Conservation (phyloP, 2,329 filamentous ascomycete species). For the Diaporthe velutina region DNA sequence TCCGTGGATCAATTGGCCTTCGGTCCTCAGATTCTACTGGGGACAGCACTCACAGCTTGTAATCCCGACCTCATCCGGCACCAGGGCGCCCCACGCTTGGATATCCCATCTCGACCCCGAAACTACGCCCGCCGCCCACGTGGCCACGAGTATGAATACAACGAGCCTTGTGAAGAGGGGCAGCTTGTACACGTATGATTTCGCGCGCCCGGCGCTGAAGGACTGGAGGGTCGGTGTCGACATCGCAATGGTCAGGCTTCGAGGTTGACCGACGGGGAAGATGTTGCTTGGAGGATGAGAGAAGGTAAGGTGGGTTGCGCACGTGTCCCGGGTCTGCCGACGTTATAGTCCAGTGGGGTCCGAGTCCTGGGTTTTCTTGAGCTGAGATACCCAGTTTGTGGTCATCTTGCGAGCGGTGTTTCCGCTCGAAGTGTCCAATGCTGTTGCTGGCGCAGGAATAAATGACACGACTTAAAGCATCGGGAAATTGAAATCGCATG, state of each 20-base stretch:
- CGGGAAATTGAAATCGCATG: constrained; percentile 24
- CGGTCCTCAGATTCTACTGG: background rate
- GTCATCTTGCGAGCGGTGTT: constrained; percentile 33
- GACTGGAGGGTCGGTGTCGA: constrained; percentile 52
- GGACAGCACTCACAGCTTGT: constrained; percentile 71
- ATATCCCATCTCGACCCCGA: constrained; percentile 78
- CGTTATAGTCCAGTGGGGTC: constrained; percentile 25
- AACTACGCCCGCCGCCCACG: constrained; percentile 66
- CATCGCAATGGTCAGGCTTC: constrained; percentile 41
- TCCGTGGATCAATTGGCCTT: background rate
- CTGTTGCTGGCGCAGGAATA: constrained; percentile 6
- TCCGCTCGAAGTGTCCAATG: constrained; percentile 14
- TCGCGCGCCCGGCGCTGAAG: constrained; percentile 80
- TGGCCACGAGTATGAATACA: constrained; percentile 72
- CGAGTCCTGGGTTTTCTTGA: background rate
- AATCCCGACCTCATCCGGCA: constrained; percentile 81
- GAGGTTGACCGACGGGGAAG: background rate
- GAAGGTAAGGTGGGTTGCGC: constrained; percentile 1
- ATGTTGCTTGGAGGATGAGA: background rate
- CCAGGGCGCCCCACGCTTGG: constrained; percentile 81
- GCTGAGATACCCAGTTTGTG: constrained; percentile 12
- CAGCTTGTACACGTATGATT: constrained; percentile 86
- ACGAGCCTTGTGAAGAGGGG: constrained; percentile 87
- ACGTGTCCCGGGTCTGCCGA: constrained; percentile 24
- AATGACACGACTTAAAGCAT: background rate